Base-by-base conservation (phyloP, 495 filamentous ascomycete genomes). In the Viridothelium virens region DNA sequence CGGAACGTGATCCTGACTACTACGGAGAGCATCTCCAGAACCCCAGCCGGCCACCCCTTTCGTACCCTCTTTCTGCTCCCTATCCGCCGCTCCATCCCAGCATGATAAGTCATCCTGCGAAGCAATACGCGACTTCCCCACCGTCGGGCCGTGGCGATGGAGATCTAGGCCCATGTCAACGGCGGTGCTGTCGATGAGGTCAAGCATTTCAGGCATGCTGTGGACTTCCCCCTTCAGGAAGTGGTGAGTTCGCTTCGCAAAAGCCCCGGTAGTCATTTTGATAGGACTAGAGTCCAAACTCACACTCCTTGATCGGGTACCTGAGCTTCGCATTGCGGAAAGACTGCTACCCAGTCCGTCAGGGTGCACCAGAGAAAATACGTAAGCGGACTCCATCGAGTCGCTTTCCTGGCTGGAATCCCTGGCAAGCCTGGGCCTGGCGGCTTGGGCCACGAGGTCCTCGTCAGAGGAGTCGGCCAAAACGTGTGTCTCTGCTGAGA, bases 151-250 rank as follows among this genome's bases (percentile, higher is more conserved):
- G 14, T 44, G 6, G 41, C 1, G 41, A 44, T 53, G 10, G 48
- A 59, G 53, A 14, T 59, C 53, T 2, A 59, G 53, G 31, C 53
- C 53, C 53, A 59, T 59, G 53, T 33, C n/a, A 31, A 36, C 53
- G 18, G 53, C 53, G 4, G 53, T 31, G 53, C 25, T 36, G 31
- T 59, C 53, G 53, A 59, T 59, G 53, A 36, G 6, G 18, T 59
- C 53, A 9, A 59, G 53, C 53, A 59, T 59, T 10, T 59, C 53
- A 3, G 53, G 53, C 7, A 59, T 33, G 53, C 25, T 36, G 18
- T 18, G 48, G 9, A 53, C 18, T 5, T 53, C 18, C 6, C 36
- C 53, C 25, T 36, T 7, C 11, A 33, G 1, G 18, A 59, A 7
- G 2, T 4, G 53, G 0, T 33, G 53, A 59, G 53, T 3, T 11